phyloP scores from a whole-genome alignment of 441 rosid species.

The Bruguiera hainesii region DNA sequence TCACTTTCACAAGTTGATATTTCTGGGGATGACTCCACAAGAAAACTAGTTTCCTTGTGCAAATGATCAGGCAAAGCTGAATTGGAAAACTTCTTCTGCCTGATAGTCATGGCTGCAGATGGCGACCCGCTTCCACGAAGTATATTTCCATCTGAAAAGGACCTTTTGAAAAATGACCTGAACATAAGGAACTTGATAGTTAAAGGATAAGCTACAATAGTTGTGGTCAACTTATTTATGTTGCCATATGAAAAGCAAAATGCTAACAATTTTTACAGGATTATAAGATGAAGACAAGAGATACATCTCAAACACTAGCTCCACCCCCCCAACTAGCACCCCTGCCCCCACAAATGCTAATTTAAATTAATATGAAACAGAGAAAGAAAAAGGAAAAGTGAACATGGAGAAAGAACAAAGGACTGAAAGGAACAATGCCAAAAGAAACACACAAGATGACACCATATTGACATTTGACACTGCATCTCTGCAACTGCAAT shows the following conservation, averaged over 20 bases:
- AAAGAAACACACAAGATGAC: constrained; percentile 11
- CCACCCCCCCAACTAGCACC: too few species aligned
- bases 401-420: neutral
- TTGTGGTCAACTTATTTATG: neutral
- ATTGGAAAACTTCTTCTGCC: constrained; percentile 45
- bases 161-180: constrained; percentile 75
- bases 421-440: neutral
- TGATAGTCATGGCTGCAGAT: constrained; percentile 42
- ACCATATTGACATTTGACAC: constrained; percentile 6
- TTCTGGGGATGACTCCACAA: constrained; percentile 76
- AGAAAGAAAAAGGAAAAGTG: neutral
- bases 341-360: too few species aligned
- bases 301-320: too few species aligned
- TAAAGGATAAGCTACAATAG: constrained; percentile 5
- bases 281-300: neutral
- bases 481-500: constrained; percentile 6
- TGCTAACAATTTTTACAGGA: neutral
- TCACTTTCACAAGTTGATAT: constrained; percentile 71
- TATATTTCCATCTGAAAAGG: constrained; percentile 88
- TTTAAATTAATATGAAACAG: too few species aligned
- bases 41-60: constrained; percentile 38
- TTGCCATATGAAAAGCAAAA: neutral
- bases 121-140: constrained; percentile 48
- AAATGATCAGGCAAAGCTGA: constrained; percentile 43
- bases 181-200: constrained; percentile 27